A percentile compares a stretch with the other conserved stretches of the same genome.
Evolutionary conservation across 352 stramenopile species (phyloP).

Genomic region (Pseudoperonospora humuli): DNA sequence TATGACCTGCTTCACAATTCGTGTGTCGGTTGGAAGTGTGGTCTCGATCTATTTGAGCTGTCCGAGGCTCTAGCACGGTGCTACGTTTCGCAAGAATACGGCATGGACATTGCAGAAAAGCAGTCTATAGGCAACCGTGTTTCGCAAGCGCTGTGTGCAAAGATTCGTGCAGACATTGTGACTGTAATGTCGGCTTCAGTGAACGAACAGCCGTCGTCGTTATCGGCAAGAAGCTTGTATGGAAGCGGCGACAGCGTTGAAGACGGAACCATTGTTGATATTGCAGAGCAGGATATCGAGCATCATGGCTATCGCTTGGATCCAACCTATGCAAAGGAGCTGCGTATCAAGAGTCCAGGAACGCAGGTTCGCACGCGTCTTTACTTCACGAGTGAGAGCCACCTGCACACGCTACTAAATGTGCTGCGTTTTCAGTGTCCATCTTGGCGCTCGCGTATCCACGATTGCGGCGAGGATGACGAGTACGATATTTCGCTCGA

Average conservation of each 20-base stretch:
- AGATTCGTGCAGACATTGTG: conserved; percentile 93
- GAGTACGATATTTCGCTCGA: conserved; percentile 73
- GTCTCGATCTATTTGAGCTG: conserved; percentile 89
- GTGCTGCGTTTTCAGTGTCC: conserved; percentile 90
- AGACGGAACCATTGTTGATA: conserved; percentile 14
- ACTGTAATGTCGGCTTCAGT: conserved; percentile 63
- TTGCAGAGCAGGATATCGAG: conserved; percentile 57
- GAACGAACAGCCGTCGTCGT: conserved; percentile 22
- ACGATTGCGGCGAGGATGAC: conserved; percentile 44
- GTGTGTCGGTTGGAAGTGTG: conserved; percentile 82
- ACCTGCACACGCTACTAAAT: conserved; percentile 98
- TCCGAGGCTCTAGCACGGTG: conserved; percentile 94
- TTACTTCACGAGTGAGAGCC: conserved; percentile 99
- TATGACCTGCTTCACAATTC: conserved; percentile 98
- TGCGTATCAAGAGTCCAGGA: conserved; percentile 91
- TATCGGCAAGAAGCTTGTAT: conserved; percentile 18
- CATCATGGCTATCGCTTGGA: conserved; percentile 87
- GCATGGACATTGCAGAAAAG: conserved; percentile 90
- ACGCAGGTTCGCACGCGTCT: conserved; percentile 92
- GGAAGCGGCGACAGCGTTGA: conserved; percentile 19
- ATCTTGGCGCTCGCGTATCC: conserved; percentile 54
- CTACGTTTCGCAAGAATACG: conserved; percentile 96
- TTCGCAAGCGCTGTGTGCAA: conserved; percentile 94
- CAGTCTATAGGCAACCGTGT: conserved; percentile 94
- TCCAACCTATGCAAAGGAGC: conserved; percentile 83